Percentiles rank a stretch among this genome's conserved stretches.
Conservation (phyloP, 257 asterid genomes). For the Solanum commersonii region DNA sequence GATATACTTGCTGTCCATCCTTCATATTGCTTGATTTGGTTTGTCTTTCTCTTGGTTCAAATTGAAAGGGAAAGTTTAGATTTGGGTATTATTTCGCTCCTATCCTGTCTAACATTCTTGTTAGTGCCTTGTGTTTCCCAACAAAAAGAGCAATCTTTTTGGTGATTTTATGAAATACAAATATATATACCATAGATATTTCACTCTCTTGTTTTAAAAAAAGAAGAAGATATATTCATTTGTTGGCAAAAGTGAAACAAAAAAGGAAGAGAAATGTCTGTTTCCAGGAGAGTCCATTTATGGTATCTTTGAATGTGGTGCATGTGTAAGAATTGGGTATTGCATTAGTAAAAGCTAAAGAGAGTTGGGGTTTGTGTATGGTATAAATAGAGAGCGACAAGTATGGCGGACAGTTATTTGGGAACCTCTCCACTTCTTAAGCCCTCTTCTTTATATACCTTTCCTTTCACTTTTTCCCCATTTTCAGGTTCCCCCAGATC, state of each 20-base stretch:
- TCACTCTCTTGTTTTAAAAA: not conserved
- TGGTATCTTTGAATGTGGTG: not conserved
- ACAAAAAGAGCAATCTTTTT: not conserved
- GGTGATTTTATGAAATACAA: not conserved
- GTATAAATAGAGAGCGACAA: slow-evolving; percentile 1
- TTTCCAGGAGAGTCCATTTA: not conserved
- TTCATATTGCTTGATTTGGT: too few species aligned
- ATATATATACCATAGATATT: not conserved
- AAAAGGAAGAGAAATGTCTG: not conserved
- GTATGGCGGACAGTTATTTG: slow-evolving; percentile 67
- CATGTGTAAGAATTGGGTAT: not conserved
- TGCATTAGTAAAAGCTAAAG: not conserved
- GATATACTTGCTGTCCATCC: too few species aligned
- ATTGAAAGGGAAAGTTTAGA: too few species aligned
- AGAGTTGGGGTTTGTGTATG: not conserved
- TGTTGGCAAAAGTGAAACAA: not conserved
- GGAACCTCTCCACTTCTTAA: slow-evolving; percentile 39
- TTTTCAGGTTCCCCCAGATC: slow-evolving; percentile 7
- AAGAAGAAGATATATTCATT: too few species aligned
- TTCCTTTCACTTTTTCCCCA: slow-evolving; percentile 8
- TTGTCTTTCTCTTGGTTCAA: too few species aligned
- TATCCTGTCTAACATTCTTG: too few species aligned
- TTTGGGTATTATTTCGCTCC: too few species aligned
- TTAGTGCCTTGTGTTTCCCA: too few species aligned
- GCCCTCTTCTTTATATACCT: slow-evolving; percentile 13